Evolutionary conservation across 352 stramenopile genomes (phyloP), one percentile per base, ranked within the genome.

Genomic region (Phytopythium oedochilum): DNA sequence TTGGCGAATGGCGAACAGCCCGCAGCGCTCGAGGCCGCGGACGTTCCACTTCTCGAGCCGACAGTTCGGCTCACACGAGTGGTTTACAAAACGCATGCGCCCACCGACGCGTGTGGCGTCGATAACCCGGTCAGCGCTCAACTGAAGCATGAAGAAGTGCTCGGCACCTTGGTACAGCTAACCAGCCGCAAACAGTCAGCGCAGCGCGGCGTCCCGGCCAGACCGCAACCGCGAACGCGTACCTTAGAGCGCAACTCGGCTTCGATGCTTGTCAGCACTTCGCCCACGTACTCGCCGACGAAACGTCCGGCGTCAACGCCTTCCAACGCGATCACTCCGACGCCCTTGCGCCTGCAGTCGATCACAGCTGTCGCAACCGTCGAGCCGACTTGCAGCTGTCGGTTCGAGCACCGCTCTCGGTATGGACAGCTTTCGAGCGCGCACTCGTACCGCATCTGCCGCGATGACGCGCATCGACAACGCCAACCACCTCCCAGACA

Each of bases 371-470:
- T 48, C 42, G 42, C 10, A 5, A 48, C 3, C 22, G 42, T n/a
- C 25, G 42, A 48, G 5, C 42, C 42, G 42, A 29, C 6, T 22
- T 48, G 42, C 9, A 48, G 20, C 11, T 48, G 42, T 1, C 42
- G 42, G 11, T 48, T 48, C n/a, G 2, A n/a, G 20, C 42, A 48
- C 6, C 22, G 42, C 6, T 28, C 10, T 14, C 22, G 10, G 11
- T 22, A 48, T 11, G 42, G 42, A 48, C 42, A 48, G 40, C 5
- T 10, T 9, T 18, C 42, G 2, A 5, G 8, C 5, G n/a, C 11
- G 22, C 42, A 48, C 42, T 48, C 42, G 42, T 31, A 48, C 5
- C 42, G 42, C 22, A 48, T 48, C 22, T 48, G 36, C n/a, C n/a
- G n/a, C n/a, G n/a, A n/a, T n/a, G n/a, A n/a, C n/a, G n/a, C n/a